Percentiles rank a stretch among this genome's conserved stretches.
Conservation (phyloP, 345 rosid genomes). For the Eucalyptus rudis region DNA sequence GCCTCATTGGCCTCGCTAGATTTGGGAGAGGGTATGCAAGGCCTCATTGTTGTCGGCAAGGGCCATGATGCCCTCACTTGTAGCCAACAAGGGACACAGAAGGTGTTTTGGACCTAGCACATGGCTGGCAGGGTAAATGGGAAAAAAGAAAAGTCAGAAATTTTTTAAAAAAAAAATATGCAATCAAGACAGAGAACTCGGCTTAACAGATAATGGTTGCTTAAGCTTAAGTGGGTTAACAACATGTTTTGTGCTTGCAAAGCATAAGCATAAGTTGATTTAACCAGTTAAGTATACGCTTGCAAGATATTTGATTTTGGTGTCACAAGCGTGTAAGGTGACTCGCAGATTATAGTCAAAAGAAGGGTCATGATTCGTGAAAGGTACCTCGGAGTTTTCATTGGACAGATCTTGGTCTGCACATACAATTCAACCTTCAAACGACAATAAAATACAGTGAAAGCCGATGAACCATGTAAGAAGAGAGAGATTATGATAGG, state of each 20-base stretch:
- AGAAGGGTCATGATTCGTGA: background rate
- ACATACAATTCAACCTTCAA: background rate
- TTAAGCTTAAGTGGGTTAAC: background rate
- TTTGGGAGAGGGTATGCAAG: background rate
- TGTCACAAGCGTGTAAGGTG: background rate
- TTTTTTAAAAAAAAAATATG: background rate
- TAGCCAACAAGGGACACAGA: background rate
- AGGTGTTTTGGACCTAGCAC: background rate
- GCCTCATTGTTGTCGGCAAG: background rate
- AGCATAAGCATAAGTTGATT: background rate
- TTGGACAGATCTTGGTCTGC: background rate
- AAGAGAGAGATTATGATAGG: background rate
- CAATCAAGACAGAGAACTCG: background rate
- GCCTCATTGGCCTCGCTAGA: background rate
- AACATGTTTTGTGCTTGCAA: background rate
- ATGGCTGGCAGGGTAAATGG: background rate
- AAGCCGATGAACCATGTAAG: background rate
- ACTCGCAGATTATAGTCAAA: background rate
- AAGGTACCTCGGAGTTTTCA: background rate
- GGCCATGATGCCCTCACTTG: background rate
- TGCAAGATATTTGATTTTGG: background rate
- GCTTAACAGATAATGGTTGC: background rate
- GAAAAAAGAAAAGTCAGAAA: background rate
- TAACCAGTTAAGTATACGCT: background rate
- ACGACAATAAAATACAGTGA: background rate